A percentile compares a stretch with the other conserved stretches of the same genome.
Evolutionary conservation across 768 basidiomycete genomes (phyloP).

Genomic region (Lactarius indigo): DNA sequence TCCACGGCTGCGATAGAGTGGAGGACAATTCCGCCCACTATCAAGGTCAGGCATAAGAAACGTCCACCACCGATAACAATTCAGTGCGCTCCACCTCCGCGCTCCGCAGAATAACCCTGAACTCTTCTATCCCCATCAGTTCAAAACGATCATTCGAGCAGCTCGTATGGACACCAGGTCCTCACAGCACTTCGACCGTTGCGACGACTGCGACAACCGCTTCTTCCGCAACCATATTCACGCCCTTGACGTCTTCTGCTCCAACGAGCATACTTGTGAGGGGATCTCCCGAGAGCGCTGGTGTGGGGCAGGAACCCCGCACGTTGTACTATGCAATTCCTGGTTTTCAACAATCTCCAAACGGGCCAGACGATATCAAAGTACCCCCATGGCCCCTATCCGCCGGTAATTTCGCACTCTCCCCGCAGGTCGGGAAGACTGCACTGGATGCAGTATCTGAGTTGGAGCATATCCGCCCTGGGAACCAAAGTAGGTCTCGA

Average conservation of each 20-base stretch:
- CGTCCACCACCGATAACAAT: conserved; percentile 24
- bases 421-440: conserved; percentile 22
- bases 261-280: conserved; percentile 10
- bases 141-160: conserved; percentile 24
- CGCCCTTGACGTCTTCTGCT: conserved; percentile 17
- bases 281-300: conserved; percentile 10
- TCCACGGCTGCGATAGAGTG: conserved; percentile 24
- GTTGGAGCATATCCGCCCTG: conserved; percentile 4
- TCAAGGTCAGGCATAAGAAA: conserved; percentile 27
- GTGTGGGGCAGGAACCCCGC: conserved; percentile 22
- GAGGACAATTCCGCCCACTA: conserved; percentile 26
- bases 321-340: conserved; percentile 24
- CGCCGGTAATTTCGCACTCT: conserved; percentile 6
- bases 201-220: conserved; percentile 10
- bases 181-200: conserved; percentile 1
- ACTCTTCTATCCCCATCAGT: conserved; percentile 1
- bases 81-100: conserved; percentile 19
- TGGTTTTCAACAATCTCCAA: conserved; percentile 25
- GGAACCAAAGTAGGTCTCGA: conserved; percentile 1
- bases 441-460: conserved; percentile 23
- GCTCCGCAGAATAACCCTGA: background rate
- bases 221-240: conserved; percentile 17
- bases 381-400: conserved; percentile 16
- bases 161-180: conserved; percentile 23
- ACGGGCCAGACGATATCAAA: conserved; percentile 18